phyloP scores from a whole-genome alignment of 2,329 filamentous ascomycete species.

The Curvularia sp. region DNA sequence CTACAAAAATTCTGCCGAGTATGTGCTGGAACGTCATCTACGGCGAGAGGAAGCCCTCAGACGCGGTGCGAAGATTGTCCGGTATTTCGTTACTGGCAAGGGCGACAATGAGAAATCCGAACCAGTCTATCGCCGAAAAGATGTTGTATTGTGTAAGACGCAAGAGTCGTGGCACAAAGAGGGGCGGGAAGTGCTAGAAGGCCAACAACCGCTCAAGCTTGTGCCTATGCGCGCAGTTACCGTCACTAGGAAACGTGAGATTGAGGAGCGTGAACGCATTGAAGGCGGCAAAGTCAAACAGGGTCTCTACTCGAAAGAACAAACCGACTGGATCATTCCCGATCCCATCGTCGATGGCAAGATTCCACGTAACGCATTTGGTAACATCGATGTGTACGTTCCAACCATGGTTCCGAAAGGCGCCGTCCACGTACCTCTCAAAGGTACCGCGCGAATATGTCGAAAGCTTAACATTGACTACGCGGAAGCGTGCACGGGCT shows the following conservation, averaged over 20 bases:
- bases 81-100: slow-evolving; percentile 77
- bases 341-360: slow-evolving; percentile 81
- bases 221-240: slow-evolving; percentile 94
- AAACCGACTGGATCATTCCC: slow-evolving; percentile 96
- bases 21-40: slow-evolving; percentile 82
- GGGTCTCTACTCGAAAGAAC: slow-evolving; percentile 80
- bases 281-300: slow-evolving; percentile 85
- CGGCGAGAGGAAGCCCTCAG: slow-evolving; percentile 89
- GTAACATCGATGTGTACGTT: slow-evolving; percentile 95
- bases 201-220: slow-evolving; percentile 78
- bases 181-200: slow-evolving; percentile 75
- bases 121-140: slow-evolving; percentile 78
- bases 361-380: slow-evolving; percentile 93
- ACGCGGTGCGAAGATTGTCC: slow-evolving; percentile 71
- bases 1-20: slow-evolving; percentile 86
- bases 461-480: slow-evolving; percentile 85
- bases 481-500: slow-evolving; percentile 93
- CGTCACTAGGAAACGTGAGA: slow-evolving; percentile 82
- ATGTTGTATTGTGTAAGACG: slow-evolving; percentile 86
- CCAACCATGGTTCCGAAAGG: slow-evolving; percentile 90
- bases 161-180: slow-evolving; percentile 98
- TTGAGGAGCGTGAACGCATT: slow-evolving; percentile 81
- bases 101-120: slow-evolving; percentile 76
- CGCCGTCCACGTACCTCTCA: slow-evolving; percentile 81
- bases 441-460: slow-evolving; percentile 79